phyloP scores from a whole-genome alignment of 345 rosid genomes.

The Brassica cretica region DNA sequence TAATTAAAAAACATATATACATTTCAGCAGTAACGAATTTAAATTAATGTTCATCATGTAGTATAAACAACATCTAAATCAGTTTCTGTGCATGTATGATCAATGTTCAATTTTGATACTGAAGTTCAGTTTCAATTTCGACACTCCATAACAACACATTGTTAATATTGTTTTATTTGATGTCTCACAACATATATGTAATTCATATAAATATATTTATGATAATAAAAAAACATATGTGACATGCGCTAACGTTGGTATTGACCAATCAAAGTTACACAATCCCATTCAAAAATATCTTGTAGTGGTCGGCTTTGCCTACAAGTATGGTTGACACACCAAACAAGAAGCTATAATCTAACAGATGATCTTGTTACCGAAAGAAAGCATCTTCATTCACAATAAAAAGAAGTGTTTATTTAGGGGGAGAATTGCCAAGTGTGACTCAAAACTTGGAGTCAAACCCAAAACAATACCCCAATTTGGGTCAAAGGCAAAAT shows the following conservation, averaged over 20 bases:
- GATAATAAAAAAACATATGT: too few relatives aligned
- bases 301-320: not conserved
- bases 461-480: too few relatives aligned
- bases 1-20: not conserved
- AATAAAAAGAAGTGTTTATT: not conserved
- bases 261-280: not conserved
- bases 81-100: not conserved
- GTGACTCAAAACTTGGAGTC: too few relatives aligned
- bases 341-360: not conserved
- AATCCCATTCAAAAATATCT: not conserved
- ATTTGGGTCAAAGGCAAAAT: too few relatives aligned
- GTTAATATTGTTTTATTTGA: too few relatives aligned
- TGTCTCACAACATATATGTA: too few relatives aligned
- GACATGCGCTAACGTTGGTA: too few relatives aligned
- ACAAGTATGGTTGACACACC: not conserved
- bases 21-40: not conserved
- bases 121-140: too few relatives aligned
- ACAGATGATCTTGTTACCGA: not conserved
- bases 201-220: too few relatives aligned
- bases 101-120: not conserved
- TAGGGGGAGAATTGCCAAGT: too few relatives aligned
- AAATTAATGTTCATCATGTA: not conserved
- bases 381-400: not conserved
- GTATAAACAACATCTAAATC: not conserved
- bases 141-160: too few relatives aligned